Evolutionary conservation across 148 eudicot species (phyloP).

Genomic region (Pouteria glomerata): DNA sequence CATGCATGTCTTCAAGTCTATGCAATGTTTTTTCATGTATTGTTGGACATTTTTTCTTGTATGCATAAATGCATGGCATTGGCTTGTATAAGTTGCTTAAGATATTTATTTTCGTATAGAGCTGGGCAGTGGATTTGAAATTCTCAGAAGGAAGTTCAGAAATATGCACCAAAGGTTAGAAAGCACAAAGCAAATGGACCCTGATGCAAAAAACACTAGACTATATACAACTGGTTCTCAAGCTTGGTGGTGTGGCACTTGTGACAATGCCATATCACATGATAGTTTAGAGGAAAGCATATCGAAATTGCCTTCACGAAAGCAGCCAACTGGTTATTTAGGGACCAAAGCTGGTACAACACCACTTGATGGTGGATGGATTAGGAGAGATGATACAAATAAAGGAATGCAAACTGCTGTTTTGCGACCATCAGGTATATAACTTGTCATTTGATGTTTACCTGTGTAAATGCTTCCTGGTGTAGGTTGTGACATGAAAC

Average conservation of each 20-base stretch:
- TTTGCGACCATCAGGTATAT: conserved; percentile 4
- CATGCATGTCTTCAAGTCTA: not conserved
- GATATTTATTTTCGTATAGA: not conserved
- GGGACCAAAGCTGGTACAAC: not conserved
- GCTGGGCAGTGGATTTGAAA: not conserved
- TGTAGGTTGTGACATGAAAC: too few relatives aligned
- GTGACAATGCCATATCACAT: not conserved
- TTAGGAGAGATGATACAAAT: not conserved
- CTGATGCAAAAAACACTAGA: not conserved
- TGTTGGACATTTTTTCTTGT: not conserved
- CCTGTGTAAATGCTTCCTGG: not conserved
- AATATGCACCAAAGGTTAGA: conserved; percentile 2
- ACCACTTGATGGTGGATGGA: not conserved
- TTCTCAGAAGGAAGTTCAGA: not conserved
- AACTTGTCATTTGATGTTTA: not conserved
- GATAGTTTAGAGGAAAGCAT: not conserved
- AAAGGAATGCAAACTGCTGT: not conserved
- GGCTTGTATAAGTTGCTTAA: not conserved
- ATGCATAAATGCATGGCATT: not conserved
- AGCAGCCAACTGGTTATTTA: not conserved
- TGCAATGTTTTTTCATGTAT: not conserved
- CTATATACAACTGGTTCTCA: not conserved
- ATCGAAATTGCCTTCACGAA: not conserved
- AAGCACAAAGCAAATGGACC: not conserved
- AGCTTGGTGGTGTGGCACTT: not conserved